Evolutionary conservation across 331 rosid species (phyloP).

Genomic region (Telfairia occidentalis): DNA sequence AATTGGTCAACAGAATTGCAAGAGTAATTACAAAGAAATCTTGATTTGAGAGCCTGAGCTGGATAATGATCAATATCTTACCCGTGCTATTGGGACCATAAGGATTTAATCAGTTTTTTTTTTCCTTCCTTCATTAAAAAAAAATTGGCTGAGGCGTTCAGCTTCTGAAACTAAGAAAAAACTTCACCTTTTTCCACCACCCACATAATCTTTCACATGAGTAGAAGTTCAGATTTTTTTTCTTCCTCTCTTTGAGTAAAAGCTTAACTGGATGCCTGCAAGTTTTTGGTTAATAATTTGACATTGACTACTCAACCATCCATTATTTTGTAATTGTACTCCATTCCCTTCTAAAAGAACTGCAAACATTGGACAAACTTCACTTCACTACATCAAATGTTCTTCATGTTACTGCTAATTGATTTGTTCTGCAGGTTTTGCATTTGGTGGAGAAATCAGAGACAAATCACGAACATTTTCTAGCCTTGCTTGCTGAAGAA

Average conservation of each 20-base stretch:
- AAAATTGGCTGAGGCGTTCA: neutral
- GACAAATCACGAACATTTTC: slow-evolving; percentile 57
- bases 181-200: neutral
- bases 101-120: neutral
- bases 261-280: neutral
- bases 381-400: neutral
- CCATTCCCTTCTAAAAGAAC: neutral
- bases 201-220: neutral
- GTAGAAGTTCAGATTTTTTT: neutral
- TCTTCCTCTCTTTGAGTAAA: neutral
- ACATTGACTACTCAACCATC: neutral
- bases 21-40: too few species aligned
- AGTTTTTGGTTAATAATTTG: neutral
- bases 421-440: slow-evolving; percentile 40
- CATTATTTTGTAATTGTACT: neutral
- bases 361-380: neutral
- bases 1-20: neutral
- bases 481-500: slow-evolving; percentile 94
- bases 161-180: neutral
- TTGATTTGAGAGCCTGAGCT: neutral
- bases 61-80: neutral
- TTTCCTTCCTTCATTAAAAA: too few species aligned
- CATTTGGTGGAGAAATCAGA: slow-evolving; percentile 66
- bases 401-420: neutral
- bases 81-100: neutral